phyloP scores from a whole-genome alignment of 1,284 basidiomycete species.

The Athelia psychrophila region DNA sequence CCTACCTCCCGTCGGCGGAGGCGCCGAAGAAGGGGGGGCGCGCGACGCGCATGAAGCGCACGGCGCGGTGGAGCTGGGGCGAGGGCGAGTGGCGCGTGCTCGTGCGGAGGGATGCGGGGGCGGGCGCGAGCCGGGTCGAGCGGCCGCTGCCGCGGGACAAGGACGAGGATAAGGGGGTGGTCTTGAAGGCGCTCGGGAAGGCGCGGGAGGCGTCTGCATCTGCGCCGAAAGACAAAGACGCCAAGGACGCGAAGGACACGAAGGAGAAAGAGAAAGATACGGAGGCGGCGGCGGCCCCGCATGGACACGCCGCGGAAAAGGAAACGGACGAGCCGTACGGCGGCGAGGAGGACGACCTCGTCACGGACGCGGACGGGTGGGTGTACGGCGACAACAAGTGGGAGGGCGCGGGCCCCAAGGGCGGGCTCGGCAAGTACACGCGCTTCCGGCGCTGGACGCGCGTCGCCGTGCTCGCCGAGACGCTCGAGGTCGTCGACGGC shows the following conservation, averaged over 20 bases:
- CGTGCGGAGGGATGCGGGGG: slow-evolving; percentile 50
- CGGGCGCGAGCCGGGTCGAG: slow-evolving; percentile 50
- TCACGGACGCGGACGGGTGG: slow-evolving; percentile 90
- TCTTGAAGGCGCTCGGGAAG: slow-evolving; percentile 34
- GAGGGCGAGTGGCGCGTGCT: slow-evolving; percentile 86
- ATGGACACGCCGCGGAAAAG: slow-evolving; percentile 11
- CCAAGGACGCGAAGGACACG: slow-evolving; percentile 15
- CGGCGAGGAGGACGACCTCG: slow-evolving; percentile 26
- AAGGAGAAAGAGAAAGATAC: slow-evolving; percentile 3
- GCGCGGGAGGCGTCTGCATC: slow-evolving; percentile 27
- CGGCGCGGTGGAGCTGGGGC: slow-evolving; percentile 83
- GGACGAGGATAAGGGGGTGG: slow-evolving; percentile 43
- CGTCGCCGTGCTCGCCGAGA: slow-evolving; percentile 75
- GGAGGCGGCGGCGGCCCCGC: slow-evolving; percentile 19
- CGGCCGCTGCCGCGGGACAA: slow-evolving; percentile 45
- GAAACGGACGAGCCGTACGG: slow-evolving; percentile 22
- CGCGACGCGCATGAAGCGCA: slow-evolving; percentile 57
- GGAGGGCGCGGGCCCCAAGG: slow-evolving; percentile 76
- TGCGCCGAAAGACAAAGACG: slow-evolving; percentile 42
- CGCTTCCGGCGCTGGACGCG: slow-evolving; percentile 83
- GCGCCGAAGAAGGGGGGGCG: slow-evolving; percentile 22
- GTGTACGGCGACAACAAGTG: slow-evolving; percentile 96
- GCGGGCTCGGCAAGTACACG: slow-evolving; percentile 90
- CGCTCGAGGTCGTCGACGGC: slow-evolving; percentile 52
- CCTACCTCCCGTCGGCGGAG: slow-evolving; percentile 45